Conservation (phyloP, 2,329 filamentous ascomycete species). For the Alternaria solani region DNA sequence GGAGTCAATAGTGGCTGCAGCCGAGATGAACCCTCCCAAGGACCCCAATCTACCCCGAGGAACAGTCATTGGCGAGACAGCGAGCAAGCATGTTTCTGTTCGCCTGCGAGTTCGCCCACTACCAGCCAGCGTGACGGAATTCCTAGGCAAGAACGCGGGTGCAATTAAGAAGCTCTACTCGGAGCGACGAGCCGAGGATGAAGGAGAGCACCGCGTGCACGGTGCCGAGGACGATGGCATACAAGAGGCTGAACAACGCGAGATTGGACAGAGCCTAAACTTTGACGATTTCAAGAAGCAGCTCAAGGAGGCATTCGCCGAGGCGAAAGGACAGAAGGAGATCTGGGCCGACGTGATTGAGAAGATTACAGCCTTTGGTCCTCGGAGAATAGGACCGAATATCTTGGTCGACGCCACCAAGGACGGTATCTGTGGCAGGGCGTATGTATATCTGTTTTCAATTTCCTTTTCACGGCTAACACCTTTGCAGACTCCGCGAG, state of each 20-base stretch:
- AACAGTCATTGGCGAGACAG: conserved; percentile 75
- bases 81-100: conserved; percentile 85
- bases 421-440: conserved; percentile 73
- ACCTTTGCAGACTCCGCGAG: conserved; percentile 36
- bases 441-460: conserved; percentile 60
- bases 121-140: conserved; percentile 80
- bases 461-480: conserved; percentile 14
- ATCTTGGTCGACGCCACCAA: conserved; percentile 84
- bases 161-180: conserved; percentile 82
- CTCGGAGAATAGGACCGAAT: conserved; percentile 84
- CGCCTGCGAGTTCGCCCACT: conserved; percentile 80
- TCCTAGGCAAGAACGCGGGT: conserved; percentile 79
- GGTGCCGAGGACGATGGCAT: conserved; percentile 59
- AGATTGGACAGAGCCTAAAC: conserved; percentile 68
- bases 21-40: conserved; percentile 90
- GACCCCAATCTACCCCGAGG: conserved; percentile 89
- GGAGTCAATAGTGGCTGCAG: conserved; percentile 85
- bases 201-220: conserved; percentile 54
- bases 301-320: conserved; percentile 72
- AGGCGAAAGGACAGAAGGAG: conserved; percentile 76
- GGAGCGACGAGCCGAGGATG: conserved; percentile 65
- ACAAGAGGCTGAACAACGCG: conserved; percentile 62
- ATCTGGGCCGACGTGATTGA: conserved; percentile 79
- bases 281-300: conserved; percentile 79
- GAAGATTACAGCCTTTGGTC: conserved; percentile 89